Percentiles rank a stretch among this genome's conserved stretches.
phyloP scores from a whole-genome alignment of 2,329 filamentous ascomycete species.

The Colletotrichum musicola region DNA sequence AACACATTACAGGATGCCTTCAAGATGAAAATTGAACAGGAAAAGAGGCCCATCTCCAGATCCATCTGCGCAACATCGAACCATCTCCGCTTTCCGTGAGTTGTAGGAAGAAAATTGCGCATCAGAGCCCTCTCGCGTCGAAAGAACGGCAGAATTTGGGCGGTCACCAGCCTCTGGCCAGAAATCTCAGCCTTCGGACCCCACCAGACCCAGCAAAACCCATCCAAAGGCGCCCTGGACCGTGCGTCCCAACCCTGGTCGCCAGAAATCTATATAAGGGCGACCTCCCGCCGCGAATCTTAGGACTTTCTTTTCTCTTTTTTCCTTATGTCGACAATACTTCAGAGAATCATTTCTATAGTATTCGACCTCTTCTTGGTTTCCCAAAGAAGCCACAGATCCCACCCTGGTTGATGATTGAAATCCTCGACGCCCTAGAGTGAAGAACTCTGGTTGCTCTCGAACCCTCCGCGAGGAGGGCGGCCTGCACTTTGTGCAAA shows the following conservation, averaged over 20 bases:
- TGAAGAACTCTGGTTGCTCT: slow-evolving; percentile 77
- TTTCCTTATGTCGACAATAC: slow-evolving; percentile 74
- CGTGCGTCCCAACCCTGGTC: background rate
- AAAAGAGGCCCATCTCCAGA: too few species aligned
- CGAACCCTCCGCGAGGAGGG: slow-evolving; percentile 73
- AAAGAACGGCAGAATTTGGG: slow-evolving; percentile 28
- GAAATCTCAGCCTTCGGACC: slow-evolving; percentile 18
- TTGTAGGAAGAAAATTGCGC: slow-evolving; percentile 7
- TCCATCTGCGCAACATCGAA: background rate
- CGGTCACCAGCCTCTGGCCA: slow-evolving; percentile 30
- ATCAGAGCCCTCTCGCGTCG: background rate
- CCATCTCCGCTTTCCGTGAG: background rate
- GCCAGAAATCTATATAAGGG: slow-evolving; percentile 55
- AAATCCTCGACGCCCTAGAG: slow-evolving; percentile 92
- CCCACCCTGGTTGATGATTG: slow-evolving; percentile 94
- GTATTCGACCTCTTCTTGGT: slow-evolving; percentile 93
- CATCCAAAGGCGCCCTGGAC: background rate
- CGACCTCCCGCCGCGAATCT: slow-evolving; percentile 46
- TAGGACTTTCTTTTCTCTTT: slow-evolving; percentile 55
- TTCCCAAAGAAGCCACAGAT: slow-evolving; percentile 94
- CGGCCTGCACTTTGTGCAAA: slow-evolving; percentile 51
- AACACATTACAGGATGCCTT: too few species aligned
- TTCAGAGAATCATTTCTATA: slow-evolving; percentile 97
- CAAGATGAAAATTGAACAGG: too few species aligned
- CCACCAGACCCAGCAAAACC: slow-evolving; percentile 21